Base-by-base conservation (phyloP, 768 basidiomycete species). In the Boletellus emodensis region DNA sequence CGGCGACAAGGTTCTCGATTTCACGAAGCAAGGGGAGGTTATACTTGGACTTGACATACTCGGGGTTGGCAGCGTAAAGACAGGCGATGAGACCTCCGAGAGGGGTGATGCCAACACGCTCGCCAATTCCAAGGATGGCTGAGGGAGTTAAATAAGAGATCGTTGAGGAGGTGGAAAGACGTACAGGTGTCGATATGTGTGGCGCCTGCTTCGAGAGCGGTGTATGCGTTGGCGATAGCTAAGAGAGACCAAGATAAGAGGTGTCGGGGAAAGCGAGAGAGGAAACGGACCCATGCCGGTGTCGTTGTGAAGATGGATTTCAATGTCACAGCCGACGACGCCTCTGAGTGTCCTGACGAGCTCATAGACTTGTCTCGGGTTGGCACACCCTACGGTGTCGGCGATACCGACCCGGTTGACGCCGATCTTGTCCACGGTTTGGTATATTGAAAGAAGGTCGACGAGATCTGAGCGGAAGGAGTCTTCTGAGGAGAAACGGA, bases 31-130 rank as follows among this genome's bases (percentile, higher is more conserved):
- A 94, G 53, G 82, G 72, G 39, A 98, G 83, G 72, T 98, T 96
- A 79, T 98, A 99, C 85, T 99, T 99, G 82, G 81, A 71, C 81
- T 97, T 98, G 84, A 98, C 95, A 68, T 97, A 97, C 66, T 98
- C 96, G 22, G 95, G 95, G 74, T 97, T 85, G 64, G 92, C 93
- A 53, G 93, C 92, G 66, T 95, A 94, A 63, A 99, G 82, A 71
- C 96, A 94, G 18, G 96, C 95, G 49, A 99, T 83, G 53, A 99
- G 83, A 46, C 95, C 96, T 43, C 96, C 96, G 12, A 98, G 86
- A 58, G 96, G 92, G 24, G 96, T 98, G 70, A 99, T 99, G 53
- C 96, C 96, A 57, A 98, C 96, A 63, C 96, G 88, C 72, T 99
- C 96, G 58, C 96, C 96, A 54, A 98, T 98, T 66, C 96, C 96